Evolutionary conservation across 352 stramenopile genomes (phyloP).

Genomic region (Phytophthora pluvialis): DNA sequence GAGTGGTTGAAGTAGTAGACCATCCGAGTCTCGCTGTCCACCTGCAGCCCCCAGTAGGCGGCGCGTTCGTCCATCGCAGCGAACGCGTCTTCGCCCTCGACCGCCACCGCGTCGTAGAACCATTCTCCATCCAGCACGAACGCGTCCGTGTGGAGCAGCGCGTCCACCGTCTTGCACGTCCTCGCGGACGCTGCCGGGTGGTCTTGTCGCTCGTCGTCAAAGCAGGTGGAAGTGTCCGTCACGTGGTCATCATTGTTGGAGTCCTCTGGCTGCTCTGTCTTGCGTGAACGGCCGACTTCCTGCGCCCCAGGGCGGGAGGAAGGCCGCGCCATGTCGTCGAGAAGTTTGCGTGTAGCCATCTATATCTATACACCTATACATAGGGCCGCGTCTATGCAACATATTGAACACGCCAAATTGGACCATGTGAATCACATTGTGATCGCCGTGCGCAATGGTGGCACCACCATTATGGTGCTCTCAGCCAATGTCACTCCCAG

Average conservation of each 20-base stretch:
- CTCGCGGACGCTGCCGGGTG: neutral
- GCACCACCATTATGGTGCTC: too few species aligned
- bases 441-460: too few species aligned
- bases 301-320: neutral
- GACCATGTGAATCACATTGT: too few species aligned
- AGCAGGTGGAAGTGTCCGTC: neutral
- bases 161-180: slow-evolving; percentile 12
- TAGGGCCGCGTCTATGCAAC: too few species aligned
- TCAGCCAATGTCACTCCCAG: too few species aligned
- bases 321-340: neutral
- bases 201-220: neutral
- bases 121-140: slow-evolving; percentile 29
- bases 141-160: slow-evolving; percentile 9
- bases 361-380: too few species aligned
- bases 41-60: slow-evolving; percentile 22
- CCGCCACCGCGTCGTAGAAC: slow-evolving; percentile 25
- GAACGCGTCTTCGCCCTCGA: slow-evolving; percentile 5
- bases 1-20: slow-evolving; percentile 28
- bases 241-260: slow-evolving; percentile 2
- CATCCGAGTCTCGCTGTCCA: slow-evolving; percentile 13
- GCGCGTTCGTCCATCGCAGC: neutral
- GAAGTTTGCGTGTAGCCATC: neutral
- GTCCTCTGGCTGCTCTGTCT: neutral
- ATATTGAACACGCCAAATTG: slow-evolving; percentile 15
- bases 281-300: neutral